A percentile compares a stretch with the other conserved stretches of the same genome.
These are phyloP conservation scores for Pulveroboletus sp. DNA, from an alignment of 768 basidiomycete species.

Conservation along the genomic window DNA sequence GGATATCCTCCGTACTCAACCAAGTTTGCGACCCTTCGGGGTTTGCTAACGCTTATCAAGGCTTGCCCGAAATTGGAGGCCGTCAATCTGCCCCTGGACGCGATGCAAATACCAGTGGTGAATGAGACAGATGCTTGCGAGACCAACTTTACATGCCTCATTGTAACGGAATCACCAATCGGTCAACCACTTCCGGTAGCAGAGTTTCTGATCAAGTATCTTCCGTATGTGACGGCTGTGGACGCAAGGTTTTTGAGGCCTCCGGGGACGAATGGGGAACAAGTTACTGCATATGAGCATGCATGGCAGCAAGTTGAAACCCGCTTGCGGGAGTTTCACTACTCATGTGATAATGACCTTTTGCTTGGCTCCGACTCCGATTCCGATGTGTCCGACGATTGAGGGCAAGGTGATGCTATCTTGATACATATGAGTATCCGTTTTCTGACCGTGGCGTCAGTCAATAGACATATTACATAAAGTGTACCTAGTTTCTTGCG, in stretches of 20 bases:
- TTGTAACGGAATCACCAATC: constrained; percentile 11
- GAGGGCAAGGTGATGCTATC: not conserved
- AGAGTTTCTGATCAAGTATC: constrained; percentile 5
- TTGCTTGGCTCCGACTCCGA: not conserved
- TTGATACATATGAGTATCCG: not conserved
- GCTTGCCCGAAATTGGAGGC: not conserved
- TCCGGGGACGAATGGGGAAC: not conserved
- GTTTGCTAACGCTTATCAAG: constrained; percentile 5
- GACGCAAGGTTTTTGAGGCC: not conserved
- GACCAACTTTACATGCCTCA: not conserved
- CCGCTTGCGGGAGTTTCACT: not conserved
- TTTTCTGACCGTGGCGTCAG: too few relatives aligned
- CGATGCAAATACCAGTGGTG: constrained; percentile 7
- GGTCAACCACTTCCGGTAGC: constrained; percentile 8
- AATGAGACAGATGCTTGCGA: not conserved
- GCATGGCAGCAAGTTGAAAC: not conserved
- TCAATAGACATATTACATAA: too few relatives aligned
- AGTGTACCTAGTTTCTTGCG: too few relatives aligned
- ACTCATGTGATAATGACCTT: not conserved
- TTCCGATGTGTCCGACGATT: not conserved
- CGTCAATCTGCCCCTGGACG: constrained; percentile 10
- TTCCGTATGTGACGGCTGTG: constrained; percentile 2
- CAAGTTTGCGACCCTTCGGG: constrained; percentile 8
- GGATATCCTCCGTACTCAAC: constrained; percentile 2
- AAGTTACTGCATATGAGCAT: not conserved